Evolutionary conservation across 495 filamentous ascomycete species (phyloP).

Genomic region (Daldinia loculata): DNA sequence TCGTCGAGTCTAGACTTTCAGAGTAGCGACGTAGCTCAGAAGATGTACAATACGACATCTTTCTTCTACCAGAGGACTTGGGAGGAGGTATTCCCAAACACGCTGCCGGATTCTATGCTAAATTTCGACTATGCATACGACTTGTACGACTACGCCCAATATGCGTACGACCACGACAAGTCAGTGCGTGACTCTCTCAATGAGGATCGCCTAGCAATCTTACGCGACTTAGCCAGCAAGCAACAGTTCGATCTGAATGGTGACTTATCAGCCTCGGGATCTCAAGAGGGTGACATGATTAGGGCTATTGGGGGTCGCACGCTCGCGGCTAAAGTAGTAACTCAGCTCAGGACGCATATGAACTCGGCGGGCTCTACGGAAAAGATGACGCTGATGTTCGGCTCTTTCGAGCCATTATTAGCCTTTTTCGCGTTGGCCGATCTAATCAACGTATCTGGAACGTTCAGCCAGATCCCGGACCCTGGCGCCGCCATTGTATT

Average conservation of each 20-base stretch:
- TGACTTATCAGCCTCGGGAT: constrained; percentile 44
- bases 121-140: constrained; percentile 54
- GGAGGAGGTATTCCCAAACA: constrained; percentile 42
- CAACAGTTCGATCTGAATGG: constrained; percentile 50
- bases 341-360: constrained; percentile 46
- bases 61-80: constrained; percentile 50
- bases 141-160: constrained; percentile 56
- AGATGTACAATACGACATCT: constrained; percentile 42
- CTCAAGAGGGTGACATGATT: constrained; percentile 47
- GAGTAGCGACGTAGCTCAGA: constrained; percentile 26
- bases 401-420: constrained; percentile 54
- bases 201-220: constrained; percentile 31
- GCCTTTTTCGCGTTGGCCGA: constrained; percentile 52
- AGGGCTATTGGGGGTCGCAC: constrained; percentile 53
- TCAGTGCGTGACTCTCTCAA: constrained; percentile 34
- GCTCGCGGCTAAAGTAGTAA: constrained; percentile 46
- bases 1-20: constrained; percentile 40
- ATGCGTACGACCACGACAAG: constrained; percentile 50
- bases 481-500: constrained; percentile 54
- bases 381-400: constrained; percentile 55
- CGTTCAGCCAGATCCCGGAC: constrained; percentile 48
- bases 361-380: constrained; percentile 35
- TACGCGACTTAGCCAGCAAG: constrained; percentile 45
- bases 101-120: constrained; percentile 38
- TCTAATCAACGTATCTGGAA: constrained; percentile 32